Evolutionary conservation across 441 rosid species (phyloP), one percentile per base, ranked within the genome.

Genomic region (Populus hybrid): DNA sequence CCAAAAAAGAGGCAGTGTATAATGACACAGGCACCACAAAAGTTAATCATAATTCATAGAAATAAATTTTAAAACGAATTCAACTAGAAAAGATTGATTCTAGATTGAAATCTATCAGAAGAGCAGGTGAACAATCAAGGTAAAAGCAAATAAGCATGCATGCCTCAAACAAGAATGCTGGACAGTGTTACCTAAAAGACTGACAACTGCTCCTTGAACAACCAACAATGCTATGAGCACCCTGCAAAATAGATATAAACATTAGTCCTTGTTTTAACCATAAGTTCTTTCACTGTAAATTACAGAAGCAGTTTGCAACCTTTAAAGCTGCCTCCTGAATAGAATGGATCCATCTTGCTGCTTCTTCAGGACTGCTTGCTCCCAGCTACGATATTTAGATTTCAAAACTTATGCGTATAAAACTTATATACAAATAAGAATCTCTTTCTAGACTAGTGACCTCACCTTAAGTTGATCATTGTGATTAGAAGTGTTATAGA

Each of bases 291-390:
- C 68, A 38, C 7, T 38, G 66, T 71, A 73, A 78, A 36, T 78
- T 68, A 33, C 74, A 28, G 50, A 64, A 82, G 78, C 67, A 40
- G 64, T 79, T 71, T 65, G 23, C 28, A 64, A 95, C 97, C 98
- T 95, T 89, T 81, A 92, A 82, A 77, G 97, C 94, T 68, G 90
- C 87, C 79, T 94, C 93, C 82, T 92, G 91, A 59, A 95, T 86
- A 29, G 88, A 87, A 83, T 87, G 97, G 80, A 95, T 95, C 99
- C 99, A 95, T 83, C 88, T 90, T 66, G 97, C 99, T 78, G 98
- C 99, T 87, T 94, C 99, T 78, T 95, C 97, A 61, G 99, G 94
- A 81, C 99, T 90, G 82, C 92, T 89, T 80, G 99, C 98, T 89
- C 99, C 99, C 83, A 95, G 82, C 99, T 95, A 85, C 71, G 79